phyloP scores from a whole-genome alignment of 2,329 filamentous ascomycete species.

The Fusarium nygamai region DNA sequence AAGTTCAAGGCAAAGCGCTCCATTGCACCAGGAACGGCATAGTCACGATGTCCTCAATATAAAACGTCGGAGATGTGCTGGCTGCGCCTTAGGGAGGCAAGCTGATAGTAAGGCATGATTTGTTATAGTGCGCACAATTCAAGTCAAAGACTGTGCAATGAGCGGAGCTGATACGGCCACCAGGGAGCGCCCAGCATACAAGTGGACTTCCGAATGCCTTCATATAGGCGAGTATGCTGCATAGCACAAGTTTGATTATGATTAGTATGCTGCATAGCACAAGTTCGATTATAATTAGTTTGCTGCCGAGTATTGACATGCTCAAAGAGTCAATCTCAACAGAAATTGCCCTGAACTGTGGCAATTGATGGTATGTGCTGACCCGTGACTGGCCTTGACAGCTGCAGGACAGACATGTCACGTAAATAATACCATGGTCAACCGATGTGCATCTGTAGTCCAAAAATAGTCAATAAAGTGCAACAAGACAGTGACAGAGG shows the following conservation, averaged over 20 bases:
- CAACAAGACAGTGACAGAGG: not conserved
- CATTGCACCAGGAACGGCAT: not conserved
- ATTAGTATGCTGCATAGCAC: too few relatives aligned
- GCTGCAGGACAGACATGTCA: not conserved
- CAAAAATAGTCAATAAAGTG: not conserved
- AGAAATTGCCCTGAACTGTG: not conserved
- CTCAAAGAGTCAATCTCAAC: too few relatives aligned
- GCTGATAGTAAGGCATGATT: not conserved
- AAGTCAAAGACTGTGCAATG: not conserved
- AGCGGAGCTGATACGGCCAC: not conserved
- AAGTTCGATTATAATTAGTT: not conserved
- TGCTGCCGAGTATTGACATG: too few relatives aligned
- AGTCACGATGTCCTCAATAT: not conserved
- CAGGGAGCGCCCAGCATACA: not conserved
- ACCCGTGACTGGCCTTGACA: not conserved
- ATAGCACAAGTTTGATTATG: too few relatives aligned
- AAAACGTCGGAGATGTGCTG: not conserved
- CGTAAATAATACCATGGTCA: not conserved
- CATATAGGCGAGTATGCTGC: not conserved
- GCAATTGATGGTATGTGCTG: not conserved
- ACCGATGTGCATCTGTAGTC: not conserved
- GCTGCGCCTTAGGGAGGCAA: not conserved
- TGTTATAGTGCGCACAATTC: too few relatives aligned
- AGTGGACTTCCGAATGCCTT: not conserved
- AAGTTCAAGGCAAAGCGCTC: not conserved